Conservation (phyloP, 2,329 filamentous ascomycete species). For the Fusarium verrucosum region DNA sequence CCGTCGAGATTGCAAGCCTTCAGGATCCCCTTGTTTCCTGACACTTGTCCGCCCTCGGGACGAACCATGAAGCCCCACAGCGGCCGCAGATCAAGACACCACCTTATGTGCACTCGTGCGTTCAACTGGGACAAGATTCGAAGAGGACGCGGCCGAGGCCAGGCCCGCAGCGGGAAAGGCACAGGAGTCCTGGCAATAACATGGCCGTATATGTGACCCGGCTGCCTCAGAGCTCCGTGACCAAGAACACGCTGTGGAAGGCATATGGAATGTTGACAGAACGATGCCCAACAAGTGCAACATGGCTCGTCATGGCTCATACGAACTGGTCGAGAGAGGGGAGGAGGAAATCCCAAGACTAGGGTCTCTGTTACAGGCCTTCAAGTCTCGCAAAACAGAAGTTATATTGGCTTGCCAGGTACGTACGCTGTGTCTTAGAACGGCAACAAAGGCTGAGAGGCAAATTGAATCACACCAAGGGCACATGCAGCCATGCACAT, state of each 20-base stretch:
- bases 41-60: slow-evolving; percentile 52
- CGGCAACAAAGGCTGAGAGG: slow-evolving; percentile 26
- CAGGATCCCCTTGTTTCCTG: slow-evolving; percentile 47
- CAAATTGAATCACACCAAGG: slow-evolving; percentile 23
- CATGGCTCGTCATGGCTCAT: background rate
- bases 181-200: slow-evolving; percentile 43
- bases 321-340: background rate
- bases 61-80: slow-evolving; percentile 53
- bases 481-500: slow-evolving; percentile 28
- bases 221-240: slow-evolving; percentile 23
- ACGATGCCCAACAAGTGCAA: background rate
- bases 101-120: slow-evolving; percentile 39
- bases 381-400: background rate
- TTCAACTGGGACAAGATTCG: slow-evolving; percentile 35
- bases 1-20: slow-evolving; percentile 43
- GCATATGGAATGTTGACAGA: slow-evolving; percentile 29
- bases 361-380: background rate
- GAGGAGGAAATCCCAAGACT: background rate
- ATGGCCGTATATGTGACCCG: slow-evolving; percentile 40
- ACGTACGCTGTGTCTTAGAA: slow-evolving; percentile 15
- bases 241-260: slow-evolving; percentile 28
- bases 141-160: slow-evolving; percentile 38
- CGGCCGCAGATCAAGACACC: slow-evolving; percentile 54
- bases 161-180: slow-evolving; percentile 46
- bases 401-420: slow-evolving; percentile 22